phyloP scores from a whole-genome alignment of 2,329 filamentous ascomycete genomes.

The Huntiella decipiens region DNA sequence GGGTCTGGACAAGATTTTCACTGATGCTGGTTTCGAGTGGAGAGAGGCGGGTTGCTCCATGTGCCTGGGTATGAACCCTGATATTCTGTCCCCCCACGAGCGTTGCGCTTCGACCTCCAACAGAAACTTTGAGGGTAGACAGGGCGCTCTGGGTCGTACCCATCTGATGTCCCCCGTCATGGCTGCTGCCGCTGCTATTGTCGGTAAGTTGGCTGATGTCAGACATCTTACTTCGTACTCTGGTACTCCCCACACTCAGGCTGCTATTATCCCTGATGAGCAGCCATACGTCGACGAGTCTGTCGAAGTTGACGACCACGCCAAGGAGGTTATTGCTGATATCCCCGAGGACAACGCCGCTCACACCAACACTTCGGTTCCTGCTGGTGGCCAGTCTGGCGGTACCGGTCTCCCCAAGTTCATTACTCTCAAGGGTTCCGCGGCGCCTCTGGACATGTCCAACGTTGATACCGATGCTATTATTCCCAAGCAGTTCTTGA shows the following conservation, averaged over 20 bases:
- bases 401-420: constrained; percentile 65
- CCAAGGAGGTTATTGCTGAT: constrained; percentile 34
- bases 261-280: constrained; percentile 24
- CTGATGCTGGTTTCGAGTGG: constrained; percentile 90
- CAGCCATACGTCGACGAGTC: constrained; percentile 35
- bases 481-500: constrained; percentile 97
- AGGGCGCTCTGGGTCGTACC: constrained; percentile 78
- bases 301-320: constrained; percentile 29
- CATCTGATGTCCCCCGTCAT: constrained; percentile 96
- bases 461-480: constrained; percentile 99
- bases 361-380: constrained; percentile 41
- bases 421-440: constrained; percentile 63
- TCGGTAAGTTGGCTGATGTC: constrained; percentile 81
- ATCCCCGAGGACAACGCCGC: constrained; percentile 44
- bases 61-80: constrained; percentile 98
- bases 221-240: constrained; percentile 52
- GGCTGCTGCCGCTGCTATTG: constrained; percentile 74
- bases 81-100: constrained; percentile 82
- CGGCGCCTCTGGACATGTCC: constrained; percentile 66
- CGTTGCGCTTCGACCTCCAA: constrained; percentile 91
- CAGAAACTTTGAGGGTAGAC: constrained; percentile 91
- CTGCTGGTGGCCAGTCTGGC: constrained; percentile 22
- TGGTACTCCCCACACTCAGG: constrained; percentile 39
- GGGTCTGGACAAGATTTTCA: constrained; percentile 82
- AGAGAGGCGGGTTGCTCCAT: constrained; percentile 96